Conservation (phyloP, 176 grass and related monocot genomes). For the Carex kokanica region DNA sequence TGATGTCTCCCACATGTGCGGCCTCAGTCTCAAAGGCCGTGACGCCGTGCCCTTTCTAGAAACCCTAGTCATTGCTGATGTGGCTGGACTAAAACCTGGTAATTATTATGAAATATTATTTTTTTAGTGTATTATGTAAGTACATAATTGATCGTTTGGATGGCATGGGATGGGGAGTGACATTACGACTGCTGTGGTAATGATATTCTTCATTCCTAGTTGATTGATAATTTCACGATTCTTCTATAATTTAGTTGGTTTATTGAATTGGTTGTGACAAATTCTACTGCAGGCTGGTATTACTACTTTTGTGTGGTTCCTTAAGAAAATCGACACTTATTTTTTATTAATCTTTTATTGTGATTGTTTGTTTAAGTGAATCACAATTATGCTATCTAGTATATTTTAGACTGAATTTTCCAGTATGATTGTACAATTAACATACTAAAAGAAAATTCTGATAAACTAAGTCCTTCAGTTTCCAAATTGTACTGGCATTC, state of each 20-base stretch:
- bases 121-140: neutral
- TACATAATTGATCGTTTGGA: slow-evolving; percentile 6
- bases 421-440: neutral
- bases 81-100: slow-evolving; percentile 55
- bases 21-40: slow-evolving; percentile 62
- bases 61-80: slow-evolving; percentile 82
- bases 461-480: neutral
- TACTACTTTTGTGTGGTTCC: neutral
- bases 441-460: neutral
- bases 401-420: neutral
- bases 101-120: neutral
- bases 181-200: neutral
- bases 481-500: neutral
- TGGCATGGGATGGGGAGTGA: neutral
- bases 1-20: slow-evolving; percentile 98
- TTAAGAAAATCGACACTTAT: neutral
- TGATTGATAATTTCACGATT: neutral
- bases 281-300: neutral
- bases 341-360: neutral
- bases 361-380: neutral
- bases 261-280: neutral
- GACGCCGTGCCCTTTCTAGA: slow-evolving; percentile 71
- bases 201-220: neutral
- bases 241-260: neutral
- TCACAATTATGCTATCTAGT: neutral